A percentile compares a stretch with the other conserved stretches of the same genome.
These are phyloP conservation scores for Rubroboletus satanas DNA, from an alignment of 768 basidiomycete species.

Conservation along the genomic window DNA sequence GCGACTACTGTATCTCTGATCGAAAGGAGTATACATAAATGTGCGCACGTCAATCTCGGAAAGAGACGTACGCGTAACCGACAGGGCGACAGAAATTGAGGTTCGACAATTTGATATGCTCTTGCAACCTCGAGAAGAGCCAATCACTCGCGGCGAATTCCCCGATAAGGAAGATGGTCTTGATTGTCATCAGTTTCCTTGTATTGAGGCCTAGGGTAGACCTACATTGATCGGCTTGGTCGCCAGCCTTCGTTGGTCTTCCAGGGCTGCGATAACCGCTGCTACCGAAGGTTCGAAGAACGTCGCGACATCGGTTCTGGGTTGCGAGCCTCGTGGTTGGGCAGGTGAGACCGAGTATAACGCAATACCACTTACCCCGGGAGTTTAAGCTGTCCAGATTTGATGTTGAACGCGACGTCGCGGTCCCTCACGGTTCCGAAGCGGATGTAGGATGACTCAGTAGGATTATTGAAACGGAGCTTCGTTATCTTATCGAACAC, in stretches of 20 bases:
- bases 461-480: slow-evolving; percentile 37
- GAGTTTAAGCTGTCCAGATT: slow-evolving; percentile 45
- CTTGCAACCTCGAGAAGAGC: slow-evolving; percentile 34
- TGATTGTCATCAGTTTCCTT: not conserved
- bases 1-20: slow-evolving; percentile 43
- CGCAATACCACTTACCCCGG: slow-evolving; percentile 22
- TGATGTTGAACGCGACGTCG: slow-evolving; percentile 38
- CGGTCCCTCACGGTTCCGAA: slow-evolving; percentile 44
- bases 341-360: not conserved
- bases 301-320: slow-evolving; percentile 25
- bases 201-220: not conserved
- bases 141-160: slow-evolving; percentile 44
- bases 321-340: not conserved
- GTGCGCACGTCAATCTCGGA: not conserved
- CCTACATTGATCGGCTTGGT: slow-evolving; percentile 25
- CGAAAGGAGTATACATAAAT: not conserved
- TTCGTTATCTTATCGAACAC: slow-evolving; percentile 49
- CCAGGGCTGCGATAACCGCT: slow-evolving; percentile 21
- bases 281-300: slow-evolving; percentile 28
- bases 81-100: slow-evolving; percentile 49
- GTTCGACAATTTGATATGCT: slow-evolving; percentile 30
- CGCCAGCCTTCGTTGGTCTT: slow-evolving; percentile 20
- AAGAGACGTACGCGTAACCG: slow-evolving; percentile 41
- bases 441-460: slow-evolving; percentile 42
- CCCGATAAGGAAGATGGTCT: slow-evolving; percentile 40